Evolutionary conservation across 192 early-diverging fungal species (phyloP).

Genomic region (Backusella parvicylindrica): DNA sequence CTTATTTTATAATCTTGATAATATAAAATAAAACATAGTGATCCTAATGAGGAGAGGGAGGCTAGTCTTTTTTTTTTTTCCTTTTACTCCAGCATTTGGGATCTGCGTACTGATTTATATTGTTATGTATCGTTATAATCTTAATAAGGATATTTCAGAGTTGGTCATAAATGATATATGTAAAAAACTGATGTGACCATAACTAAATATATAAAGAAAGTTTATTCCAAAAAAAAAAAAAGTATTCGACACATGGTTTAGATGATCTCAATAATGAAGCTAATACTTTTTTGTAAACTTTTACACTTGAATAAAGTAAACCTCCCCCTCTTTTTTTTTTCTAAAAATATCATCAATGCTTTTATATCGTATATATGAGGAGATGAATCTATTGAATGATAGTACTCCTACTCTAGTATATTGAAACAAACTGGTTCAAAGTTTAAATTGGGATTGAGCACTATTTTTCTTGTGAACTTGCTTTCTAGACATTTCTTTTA

Average conservation of each 20-base stretch:
- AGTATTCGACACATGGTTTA: background rate
- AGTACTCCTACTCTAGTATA: background rate
- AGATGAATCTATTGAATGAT: background rate
- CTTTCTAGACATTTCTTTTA: background rate
- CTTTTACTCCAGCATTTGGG: background rate
- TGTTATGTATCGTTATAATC: too few species aligned
- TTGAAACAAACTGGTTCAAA: background rate
- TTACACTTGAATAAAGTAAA: background rate
- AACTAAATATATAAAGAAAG: background rate
- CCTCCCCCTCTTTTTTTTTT: too few species aligned
- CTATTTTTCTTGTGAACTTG: background rate
- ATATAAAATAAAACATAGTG: background rate
- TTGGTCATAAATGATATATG: background rate
- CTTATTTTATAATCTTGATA: too few species aligned
- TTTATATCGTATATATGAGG: background rate
- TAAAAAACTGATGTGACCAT: background rate
- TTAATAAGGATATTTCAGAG: background rate
- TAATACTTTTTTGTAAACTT: background rate
- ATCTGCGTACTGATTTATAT: background rate
- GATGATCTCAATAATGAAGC: background rate
- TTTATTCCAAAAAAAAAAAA: background rate
- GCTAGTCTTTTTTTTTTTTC: background rate
- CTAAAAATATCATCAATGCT: background rate
- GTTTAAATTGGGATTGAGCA: background rate
- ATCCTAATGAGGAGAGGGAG: background rate